Conservation (phyloP, 1,139 yeast species). For the Schizosaccharomyces versatilis region DNA sequence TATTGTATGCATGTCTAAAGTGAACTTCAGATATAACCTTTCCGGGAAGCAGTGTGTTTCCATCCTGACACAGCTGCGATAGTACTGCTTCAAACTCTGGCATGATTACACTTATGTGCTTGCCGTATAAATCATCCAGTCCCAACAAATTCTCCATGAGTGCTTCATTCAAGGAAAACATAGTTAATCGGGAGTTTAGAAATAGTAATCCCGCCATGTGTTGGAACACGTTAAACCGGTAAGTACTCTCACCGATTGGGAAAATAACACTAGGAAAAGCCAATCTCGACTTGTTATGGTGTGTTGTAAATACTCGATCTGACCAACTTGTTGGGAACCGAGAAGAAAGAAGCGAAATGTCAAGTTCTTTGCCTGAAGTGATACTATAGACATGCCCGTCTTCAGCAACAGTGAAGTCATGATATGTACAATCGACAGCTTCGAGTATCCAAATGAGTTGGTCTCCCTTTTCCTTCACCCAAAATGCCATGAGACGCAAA, state of each 20-base stretch:
- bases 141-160: conserved; percentile 67
- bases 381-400: conserved; percentile 4
- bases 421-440: conserved; percentile 27
- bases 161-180: conserved; percentile 55
- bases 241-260: conserved; percentile 6
- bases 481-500: conserved; percentile 26
- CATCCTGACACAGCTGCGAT: conserved; percentile 28
- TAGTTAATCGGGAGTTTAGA: conserved; percentile 29
- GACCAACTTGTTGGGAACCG: conserved; percentile 2
- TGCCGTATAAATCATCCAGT: conserved; percentile 29
- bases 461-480: conserved; percentile 63
- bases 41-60: conserved; percentile 16
- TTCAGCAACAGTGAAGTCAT: conserved; percentile 5
- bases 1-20: conserved; percentile 5
- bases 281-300: not conserved
- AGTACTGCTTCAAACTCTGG: conserved; percentile 34
- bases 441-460: conserved; percentile 68
- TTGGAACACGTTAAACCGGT: conserved; percentile 43
- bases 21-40: conserved; percentile 9
- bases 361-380: conserved; percentile 1
- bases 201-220: conserved; percentile 74
- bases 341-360: conserved; percentile 3
- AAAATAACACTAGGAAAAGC: conserved; percentile 7
- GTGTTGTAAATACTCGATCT: conserved; percentile 2
- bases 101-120: conserved; percentile 34